Conservation (phyloP, 192 early-diverging fungal genomes). For the Rhizophagus prolifer region DNA sequence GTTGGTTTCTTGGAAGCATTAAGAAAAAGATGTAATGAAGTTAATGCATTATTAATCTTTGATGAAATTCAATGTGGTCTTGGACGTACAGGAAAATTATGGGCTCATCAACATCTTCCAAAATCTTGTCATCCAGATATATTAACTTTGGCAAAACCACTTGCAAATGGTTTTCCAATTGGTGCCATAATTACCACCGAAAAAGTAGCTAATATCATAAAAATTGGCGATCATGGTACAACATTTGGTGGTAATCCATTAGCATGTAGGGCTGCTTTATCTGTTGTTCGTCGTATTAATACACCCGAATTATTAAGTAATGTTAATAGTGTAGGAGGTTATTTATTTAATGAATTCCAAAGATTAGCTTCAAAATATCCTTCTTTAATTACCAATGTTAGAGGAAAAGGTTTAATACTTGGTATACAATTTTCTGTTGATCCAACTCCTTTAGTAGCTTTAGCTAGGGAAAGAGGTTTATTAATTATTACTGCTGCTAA, state of each 20-base stretch:
- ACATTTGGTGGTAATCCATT: constrained; percentile 97
- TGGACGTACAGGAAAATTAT: constrained; percentile 86
- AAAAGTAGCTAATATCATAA: constrained; percentile 75
- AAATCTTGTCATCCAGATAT: constrained; percentile 81
- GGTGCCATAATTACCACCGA: constrained; percentile 84
- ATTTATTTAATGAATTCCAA: constrained; percentile 56
- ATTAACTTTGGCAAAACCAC: constrained; percentile 93
- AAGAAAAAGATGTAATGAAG: constrained; percentile 78
- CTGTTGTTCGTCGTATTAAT: constrained; percentile 70
- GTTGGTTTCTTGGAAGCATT: constrained; percentile 78
- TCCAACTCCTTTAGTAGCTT: constrained; percentile 65
- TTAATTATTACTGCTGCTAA: constrained; percentile 83
- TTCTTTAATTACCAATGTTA: constrained; percentile 68
- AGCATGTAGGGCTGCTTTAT: constrained; percentile 80
- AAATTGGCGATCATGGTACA: constrained; percentile 90
- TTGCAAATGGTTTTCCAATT: constrained; percentile 96
- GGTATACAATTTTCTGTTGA: constrained; percentile 79
- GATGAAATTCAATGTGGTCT: constrained; percentile 98
- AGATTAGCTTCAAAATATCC: constrained; percentile 45
- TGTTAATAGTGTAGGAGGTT: constrained; percentile 64
- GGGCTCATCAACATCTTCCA: constrained; percentile 76
- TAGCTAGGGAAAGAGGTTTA: constrained; percentile 81
- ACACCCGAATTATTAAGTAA: constrained; percentile 70
- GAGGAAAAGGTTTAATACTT: constrained; percentile 84
- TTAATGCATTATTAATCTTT: constrained; percentile 87